Base-by-base conservation (phyloP, 257 asterid species). In the Craterostigma plantagineum region DNA sequence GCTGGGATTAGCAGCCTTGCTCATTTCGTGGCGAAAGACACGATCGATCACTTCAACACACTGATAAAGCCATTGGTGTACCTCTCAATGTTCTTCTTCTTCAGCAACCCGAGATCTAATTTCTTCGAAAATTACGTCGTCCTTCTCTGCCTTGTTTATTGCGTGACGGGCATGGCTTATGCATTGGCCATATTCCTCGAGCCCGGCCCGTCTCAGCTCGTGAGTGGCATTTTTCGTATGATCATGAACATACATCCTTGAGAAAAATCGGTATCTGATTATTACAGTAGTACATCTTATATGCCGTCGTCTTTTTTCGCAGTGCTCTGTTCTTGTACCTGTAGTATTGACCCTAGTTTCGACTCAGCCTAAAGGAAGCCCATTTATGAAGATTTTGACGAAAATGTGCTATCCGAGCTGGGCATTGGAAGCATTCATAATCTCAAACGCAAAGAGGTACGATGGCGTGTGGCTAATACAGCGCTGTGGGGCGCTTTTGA, bases 261-360 rank as follows among this genome's bases (percentile, higher is more conserved):
- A 41, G 13, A 16, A 8, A 33, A 10, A 36, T 12, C 11, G 7
- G 43, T 17, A 12, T 52, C 17, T 48, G 33, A 16, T 10, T 17
- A 48, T 55, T n/a, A n/a, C n/a, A n/a, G n/a, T n/a, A 41, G 56
- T 37, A 16, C 14, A 10, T 38, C 48, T 13, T 18, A 46, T 56
- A 18, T 49, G 54, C 18, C 35, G 35, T 40, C 11, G 43, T 42
- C 11, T 61, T n/a, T n/a, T n/a, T n/a, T n/a, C n/a, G 76, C 81
- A 86, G 97, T 81, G 91, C 59, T 81, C 93, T 5, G 97, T 78
- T 7, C 72, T 86, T 68, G 76, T 86, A 38, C 97, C 94, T 2
- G 97, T 86, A 39, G 80, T 86, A 58, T 66, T 86, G 63, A 78
- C 93, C 51, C 94, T 86, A 46, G 39, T 86, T n/a, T 81, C 97